Evolutionary conservation across 148 eudicot species (phyloP).

Genomic region (Vaccinium corymbosum): DNA sequence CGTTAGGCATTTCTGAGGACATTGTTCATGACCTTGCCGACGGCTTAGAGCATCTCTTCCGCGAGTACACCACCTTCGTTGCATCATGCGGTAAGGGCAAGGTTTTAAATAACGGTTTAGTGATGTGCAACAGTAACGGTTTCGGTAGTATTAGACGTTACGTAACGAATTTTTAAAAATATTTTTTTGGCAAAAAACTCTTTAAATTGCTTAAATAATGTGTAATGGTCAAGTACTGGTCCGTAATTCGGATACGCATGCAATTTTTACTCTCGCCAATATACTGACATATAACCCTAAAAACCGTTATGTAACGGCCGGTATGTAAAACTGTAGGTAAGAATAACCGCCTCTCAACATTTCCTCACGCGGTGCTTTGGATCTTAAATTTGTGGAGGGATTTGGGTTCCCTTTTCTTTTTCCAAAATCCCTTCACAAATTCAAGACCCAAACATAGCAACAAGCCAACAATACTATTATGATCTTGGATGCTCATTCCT

Average conservation of each 20-base stretch:
- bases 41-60: slow-evolving; percentile 61
- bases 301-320: no score
- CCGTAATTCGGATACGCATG: no score
- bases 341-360: neutral
- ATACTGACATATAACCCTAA: no score
- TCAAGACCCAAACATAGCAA: neutral
- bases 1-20: slow-evolving; percentile 59
- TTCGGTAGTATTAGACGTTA: no score
- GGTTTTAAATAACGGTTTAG: no score
- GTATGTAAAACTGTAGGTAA: slow-evolving; percentile 34
- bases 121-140: no score
- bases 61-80: slow-evolving; percentile 68
- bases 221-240: no score
- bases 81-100: slow-evolving; percentile 69
- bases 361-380: neutral
- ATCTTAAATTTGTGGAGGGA: neutral
- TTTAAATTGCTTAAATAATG: no score
- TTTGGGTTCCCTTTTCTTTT: neutral
- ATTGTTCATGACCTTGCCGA: slow-evolving; percentile 57
- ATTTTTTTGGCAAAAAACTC: no score
- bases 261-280: no score
- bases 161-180: no score
- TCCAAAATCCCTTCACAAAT: neutral
- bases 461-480: neutral
- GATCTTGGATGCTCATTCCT: neutral